Percentiles rank a stretch among this genome's conserved stretches.
Evolutionary conservation across 2,329 filamentous ascomycete genomes (phyloP).

Genomic region (Aciculosporium take): DNA sequence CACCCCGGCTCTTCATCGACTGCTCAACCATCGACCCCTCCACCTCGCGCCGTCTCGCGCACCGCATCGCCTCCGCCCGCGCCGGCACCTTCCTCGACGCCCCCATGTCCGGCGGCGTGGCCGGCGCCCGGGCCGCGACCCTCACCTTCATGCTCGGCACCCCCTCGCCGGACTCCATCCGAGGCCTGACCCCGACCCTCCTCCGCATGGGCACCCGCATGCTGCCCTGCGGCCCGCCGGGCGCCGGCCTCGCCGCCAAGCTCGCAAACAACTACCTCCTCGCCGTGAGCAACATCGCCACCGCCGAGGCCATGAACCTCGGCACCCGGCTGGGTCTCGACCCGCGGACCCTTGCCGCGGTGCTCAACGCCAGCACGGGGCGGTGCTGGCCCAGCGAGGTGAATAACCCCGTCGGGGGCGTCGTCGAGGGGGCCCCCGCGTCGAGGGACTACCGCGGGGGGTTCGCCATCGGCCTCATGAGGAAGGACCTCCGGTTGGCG

Average conservation of each 20-base stretch:
- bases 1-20: conserved; percentile 68
- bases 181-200: conserved; percentile 54
- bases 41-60: conserved; percentile 65
- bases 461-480: conserved; percentile 66
- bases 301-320: conserved; percentile 51
- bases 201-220: conserved; percentile 75
- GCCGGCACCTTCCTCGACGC: conserved; percentile 79
- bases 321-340: conserved; percentile 48
- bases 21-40: conserved; percentile 91
- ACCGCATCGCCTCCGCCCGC: conserved; percentile 46
- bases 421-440: conserved; percentile 62
- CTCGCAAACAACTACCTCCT: conserved; percentile 95
- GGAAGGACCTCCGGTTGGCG: conserved; percentile 62
- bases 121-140: conserved; percentile 74
- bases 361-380: conserved; percentile 92
- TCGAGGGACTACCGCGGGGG: conserved; percentile 63
- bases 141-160: conserved; percentile 93
- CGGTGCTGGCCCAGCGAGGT: conserved; percentile 90
- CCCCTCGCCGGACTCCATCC: conserved; percentile 43
- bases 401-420: conserved; percentile 87
- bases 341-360: conserved; percentile 53
- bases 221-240: conserved; percentile 72
- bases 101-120: conserved; percentile 92
- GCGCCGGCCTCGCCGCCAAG: conserved; percentile 78
- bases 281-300: conserved; percentile 76